Conservation (phyloP, 257 asterid species). For the Jacaranda mimosifolia region DNA sequence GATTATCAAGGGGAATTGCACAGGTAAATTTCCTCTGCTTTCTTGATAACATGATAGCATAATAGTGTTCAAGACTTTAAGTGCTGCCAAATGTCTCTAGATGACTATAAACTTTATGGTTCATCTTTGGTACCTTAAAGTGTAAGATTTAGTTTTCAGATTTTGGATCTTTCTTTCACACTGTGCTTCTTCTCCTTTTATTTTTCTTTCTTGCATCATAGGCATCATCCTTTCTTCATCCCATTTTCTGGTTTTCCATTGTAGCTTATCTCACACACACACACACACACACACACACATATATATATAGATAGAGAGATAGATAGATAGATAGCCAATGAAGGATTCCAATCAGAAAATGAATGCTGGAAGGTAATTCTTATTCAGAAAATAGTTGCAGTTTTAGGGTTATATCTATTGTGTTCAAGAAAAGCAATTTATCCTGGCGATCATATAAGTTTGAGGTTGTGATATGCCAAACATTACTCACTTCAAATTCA, state of each 20-base stretch:
- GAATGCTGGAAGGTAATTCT: conserved; percentile 6
- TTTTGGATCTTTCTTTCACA: conserved; percentile 23
- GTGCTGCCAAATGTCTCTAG: conserved; percentile 27
- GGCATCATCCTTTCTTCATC: conserved; percentile 19
- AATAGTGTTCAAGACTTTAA: not conserved
- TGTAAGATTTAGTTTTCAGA: conserved; percentile 5
- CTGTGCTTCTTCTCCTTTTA: conserved; percentile 24
- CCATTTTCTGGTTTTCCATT: conserved; percentile 19
- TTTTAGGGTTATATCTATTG: not conserved
- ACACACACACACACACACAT: not conserved
- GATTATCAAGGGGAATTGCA: conserved; percentile 96
- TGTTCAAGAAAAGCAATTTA: not conserved
- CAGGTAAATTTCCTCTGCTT: conserved; percentile 64
- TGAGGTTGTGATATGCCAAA: conserved; percentile 28
- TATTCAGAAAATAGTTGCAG: conserved; percentile 21
- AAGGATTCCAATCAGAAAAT: conserved; percentile 1
- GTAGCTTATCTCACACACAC: not conserved
- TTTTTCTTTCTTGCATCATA: conserved; percentile 1
- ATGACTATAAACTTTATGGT: conserved; percentile 30
- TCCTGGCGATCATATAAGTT: conserved; percentile 22
- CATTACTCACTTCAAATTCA: conserved; percentile 15
- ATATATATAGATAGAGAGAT: not conserved
- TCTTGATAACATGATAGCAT: conserved; percentile 27
- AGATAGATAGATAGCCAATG: too few species aligned
- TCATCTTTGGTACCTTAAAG: conserved; percentile 29